phyloP scores from a whole-genome alignment of 192 early-diverging fungal species.

The Kappamyces sp. region DNA sequence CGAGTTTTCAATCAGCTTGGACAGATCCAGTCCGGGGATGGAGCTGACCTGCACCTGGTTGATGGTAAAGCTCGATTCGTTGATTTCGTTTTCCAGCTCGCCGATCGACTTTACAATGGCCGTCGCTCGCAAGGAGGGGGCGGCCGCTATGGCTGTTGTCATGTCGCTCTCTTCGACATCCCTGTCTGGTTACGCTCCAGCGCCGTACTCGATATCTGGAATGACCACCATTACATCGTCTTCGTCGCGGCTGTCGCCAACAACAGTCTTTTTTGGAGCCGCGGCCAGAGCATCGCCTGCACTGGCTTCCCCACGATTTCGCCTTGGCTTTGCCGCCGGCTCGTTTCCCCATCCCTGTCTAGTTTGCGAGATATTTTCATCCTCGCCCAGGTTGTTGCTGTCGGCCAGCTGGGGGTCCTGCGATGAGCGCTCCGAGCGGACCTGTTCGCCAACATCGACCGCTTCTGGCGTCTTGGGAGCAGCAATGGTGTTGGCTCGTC shows the following conservation, averaged over 20 bases:
- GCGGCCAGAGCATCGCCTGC: constrained; percentile 3
- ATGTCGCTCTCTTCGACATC: constrained; percentile 5
- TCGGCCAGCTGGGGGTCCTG: no score
- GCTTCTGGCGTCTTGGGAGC: no score
- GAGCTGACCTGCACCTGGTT: no score
- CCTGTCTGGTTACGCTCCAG: neutral
- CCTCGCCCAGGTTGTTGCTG: no score
- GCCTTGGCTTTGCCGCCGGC: no score
- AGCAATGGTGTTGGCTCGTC: no score
- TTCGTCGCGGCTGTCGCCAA: neutral
- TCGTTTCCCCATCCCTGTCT: no score
- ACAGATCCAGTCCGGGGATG: constrained; percentile 9
- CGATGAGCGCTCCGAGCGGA: no score
- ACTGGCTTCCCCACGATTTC: no score
- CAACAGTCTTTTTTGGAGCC: constrained; percentile 9
- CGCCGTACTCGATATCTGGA: neutral
- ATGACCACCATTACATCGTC: constrained; percentile 14
- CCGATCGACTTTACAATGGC: constrained; percentile 3
- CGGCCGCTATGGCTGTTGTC: constrained; percentile 9
- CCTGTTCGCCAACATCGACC: no score
- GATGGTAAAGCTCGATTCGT: no score
- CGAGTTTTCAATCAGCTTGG: neutral
- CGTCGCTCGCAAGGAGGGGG: neutral
- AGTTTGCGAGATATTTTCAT: no score
- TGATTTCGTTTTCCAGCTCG: constrained; percentile 8